phyloP scores from a whole-genome alignment of 345 rosid species.

The Eucalyptus decipiens region DNA sequence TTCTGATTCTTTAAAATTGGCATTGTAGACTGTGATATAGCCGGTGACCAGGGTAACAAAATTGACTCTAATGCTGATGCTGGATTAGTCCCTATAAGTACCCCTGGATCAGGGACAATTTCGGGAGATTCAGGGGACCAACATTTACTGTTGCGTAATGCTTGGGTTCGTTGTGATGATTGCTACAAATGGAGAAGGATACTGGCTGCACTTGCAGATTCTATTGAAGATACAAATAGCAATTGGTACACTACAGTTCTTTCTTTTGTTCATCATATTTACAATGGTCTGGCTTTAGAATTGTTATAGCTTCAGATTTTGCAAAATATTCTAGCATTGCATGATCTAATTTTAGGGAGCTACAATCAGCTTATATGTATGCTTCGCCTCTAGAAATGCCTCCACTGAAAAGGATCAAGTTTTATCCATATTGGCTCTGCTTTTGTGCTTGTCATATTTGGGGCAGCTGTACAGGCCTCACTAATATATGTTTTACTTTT shows the following conservation, averaged over 20 bases:
- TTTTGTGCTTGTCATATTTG: background rate
- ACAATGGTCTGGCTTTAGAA: background rate
- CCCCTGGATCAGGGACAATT: constrained; percentile 20
- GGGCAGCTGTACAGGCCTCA: background rate
- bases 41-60: constrained; percentile 13
- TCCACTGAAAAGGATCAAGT: background rate
- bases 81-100: constrained; percentile 6
- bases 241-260: constrained; percentile 44
- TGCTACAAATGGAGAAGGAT: constrained; percentile 95
- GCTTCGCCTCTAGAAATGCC: background rate
- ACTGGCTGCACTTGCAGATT: constrained; percentile 51
- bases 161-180: constrained; percentile 97
- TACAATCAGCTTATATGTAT: background rate
- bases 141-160: constrained; percentile 29
- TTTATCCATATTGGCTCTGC: background rate
- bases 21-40: constrained; percentile 10
- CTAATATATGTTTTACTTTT: background rate
- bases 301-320: background rate
- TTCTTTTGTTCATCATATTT: background rate
- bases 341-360: background rate
- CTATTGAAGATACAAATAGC: constrained; percentile 56
- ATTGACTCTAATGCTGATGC: constrained; percentile 2
- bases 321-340: background rate
- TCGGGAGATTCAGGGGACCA: constrained; percentile 22
- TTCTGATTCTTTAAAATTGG: background rate